phyloP scores from a whole-genome alignment of 192 early-diverging fungal species.

The Coemansia sp. region DNA sequence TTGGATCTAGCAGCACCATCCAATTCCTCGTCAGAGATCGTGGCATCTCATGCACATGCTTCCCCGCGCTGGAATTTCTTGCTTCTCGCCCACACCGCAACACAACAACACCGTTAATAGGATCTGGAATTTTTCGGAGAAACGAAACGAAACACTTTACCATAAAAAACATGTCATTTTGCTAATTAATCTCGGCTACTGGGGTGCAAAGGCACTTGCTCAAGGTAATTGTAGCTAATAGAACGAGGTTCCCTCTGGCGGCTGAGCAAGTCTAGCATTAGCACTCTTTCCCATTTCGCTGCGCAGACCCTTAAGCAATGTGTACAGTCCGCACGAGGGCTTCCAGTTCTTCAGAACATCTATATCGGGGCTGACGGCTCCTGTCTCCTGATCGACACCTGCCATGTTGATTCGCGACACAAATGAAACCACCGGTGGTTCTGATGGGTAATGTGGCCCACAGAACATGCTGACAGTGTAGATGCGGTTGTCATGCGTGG shows the following conservation, averaged over 20 bases:
- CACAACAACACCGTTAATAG: too few relatives aligned
- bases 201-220: not conserved
- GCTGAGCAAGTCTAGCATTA: constrained; percentile 88
- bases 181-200: too few relatives aligned
- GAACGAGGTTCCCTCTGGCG: constrained; percentile 75
- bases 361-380: constrained; percentile 74
- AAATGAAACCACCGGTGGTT: constrained; percentile 79
- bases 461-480: constrained; percentile 87
- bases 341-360: constrained; percentile 86
- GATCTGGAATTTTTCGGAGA: too few relatives aligned
- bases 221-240: not conserved
- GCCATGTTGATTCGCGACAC: constrained; percentile 83
- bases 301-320: constrained; percentile 79
- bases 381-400: constrained; percentile 80
- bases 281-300: constrained; percentile 85
- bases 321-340: constrained; percentile 74
- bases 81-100: too few relatives aligned
- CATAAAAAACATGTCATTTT: too few relatives aligned
- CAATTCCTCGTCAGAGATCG: too few relatives aligned
- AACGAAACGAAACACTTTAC: too few relatives aligned
- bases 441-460: constrained; percentile 82
- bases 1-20: too few relatives aligned
- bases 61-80: too few relatives aligned
- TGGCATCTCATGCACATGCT: too few relatives aligned
- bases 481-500: constrained; percentile 96